Base-by-base conservation (phyloP, 139 green algal species). In the Ulvella scutata region DNA sequence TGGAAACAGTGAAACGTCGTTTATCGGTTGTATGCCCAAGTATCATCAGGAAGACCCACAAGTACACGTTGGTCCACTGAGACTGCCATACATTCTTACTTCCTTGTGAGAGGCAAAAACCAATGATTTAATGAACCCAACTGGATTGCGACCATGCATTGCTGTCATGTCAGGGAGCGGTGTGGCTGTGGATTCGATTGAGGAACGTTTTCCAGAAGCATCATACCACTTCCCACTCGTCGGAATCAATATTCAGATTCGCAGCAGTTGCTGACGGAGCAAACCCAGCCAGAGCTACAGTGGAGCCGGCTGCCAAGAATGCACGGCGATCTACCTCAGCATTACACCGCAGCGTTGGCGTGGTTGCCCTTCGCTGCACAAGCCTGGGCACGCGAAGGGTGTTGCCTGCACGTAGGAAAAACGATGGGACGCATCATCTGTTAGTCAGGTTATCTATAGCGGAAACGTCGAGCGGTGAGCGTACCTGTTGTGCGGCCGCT, bases 221-320 rank as follows among this genome's bases (percentile, higher is more conserved):
- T 28, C 62, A 31, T 31, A 74, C 34, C 36, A 28, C 36, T 44
- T 74, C 34, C 34, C 34, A 43, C 23, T 43, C 34, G 13, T 28
- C 31, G 10, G 62, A 74, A 51, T 72, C 73, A 43, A 78, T 74
- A 43, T 33, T 61, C 43, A 43, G 39, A 43, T 78, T 28, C 31
- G 51, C 51, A 26, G 51, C 51, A 10, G 31, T 26, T 67, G 51
- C 17, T 34, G 51, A 67, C 33, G 51, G 51, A 31, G 51, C 20
- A 10, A 23, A n/a, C n/a, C 31, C n/a, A 23, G 51, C 31, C 6
- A 67, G 33, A 6, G 51, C 51, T 29, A 26, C 51, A 31, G 51
- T 26, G 31, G 51, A 67, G 31, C 51, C 51, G 6, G 51, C 33
- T n/a, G 51, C 51, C 7, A 67, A 26, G 9, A 67, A 26, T 26